Conservation (phyloP, 2,329 filamentous ascomycete species). For the Fusarium proliferatum region DNA sequence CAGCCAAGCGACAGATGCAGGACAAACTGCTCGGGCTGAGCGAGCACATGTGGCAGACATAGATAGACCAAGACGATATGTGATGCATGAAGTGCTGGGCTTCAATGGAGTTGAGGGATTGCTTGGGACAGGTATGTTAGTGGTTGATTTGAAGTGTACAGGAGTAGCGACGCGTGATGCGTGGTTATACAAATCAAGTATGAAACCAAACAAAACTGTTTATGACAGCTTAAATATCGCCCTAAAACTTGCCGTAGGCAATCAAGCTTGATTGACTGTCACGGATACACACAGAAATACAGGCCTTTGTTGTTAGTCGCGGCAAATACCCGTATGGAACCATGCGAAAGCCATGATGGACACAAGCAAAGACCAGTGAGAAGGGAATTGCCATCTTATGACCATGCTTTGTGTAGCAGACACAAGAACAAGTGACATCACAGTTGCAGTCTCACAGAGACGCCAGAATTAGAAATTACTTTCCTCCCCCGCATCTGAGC, state of each 20-base stretch:
- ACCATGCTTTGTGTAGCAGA: slow-evolving; percentile 7
- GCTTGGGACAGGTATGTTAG: slow-evolving; percentile 10
- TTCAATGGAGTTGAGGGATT: slow-evolving; percentile 25
- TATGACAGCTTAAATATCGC: background rate
- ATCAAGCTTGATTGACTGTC: background rate
- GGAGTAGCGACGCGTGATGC: slow-evolving; percentile 12
- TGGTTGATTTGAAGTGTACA: slow-evolving; percentile 3
- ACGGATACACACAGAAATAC: background rate
- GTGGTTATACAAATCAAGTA: slow-evolving; percentile 1
- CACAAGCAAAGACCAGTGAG: background rate
- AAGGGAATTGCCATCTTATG: background rate
- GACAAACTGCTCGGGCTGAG: slow-evolving; percentile 77
- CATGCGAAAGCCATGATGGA: slow-evolving; percentile 10
- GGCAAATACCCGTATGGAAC: background rate
- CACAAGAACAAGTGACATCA: background rate
- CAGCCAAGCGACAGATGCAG: slow-evolving; percentile 75
- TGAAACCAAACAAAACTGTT: background rate
- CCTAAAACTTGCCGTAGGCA: background rate
- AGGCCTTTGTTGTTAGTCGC: background rate
- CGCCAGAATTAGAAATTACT: background rate
- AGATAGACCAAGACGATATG: slow-evolving; percentile 1
- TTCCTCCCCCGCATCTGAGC: background rate
- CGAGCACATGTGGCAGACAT: slow-evolving; percentile 76
- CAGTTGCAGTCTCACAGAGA: background rate
- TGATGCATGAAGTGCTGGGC: background rate